phyloP scores from a whole-genome alignment of 768 basidiomycete genomes.

The Trametes elegans region DNA sequence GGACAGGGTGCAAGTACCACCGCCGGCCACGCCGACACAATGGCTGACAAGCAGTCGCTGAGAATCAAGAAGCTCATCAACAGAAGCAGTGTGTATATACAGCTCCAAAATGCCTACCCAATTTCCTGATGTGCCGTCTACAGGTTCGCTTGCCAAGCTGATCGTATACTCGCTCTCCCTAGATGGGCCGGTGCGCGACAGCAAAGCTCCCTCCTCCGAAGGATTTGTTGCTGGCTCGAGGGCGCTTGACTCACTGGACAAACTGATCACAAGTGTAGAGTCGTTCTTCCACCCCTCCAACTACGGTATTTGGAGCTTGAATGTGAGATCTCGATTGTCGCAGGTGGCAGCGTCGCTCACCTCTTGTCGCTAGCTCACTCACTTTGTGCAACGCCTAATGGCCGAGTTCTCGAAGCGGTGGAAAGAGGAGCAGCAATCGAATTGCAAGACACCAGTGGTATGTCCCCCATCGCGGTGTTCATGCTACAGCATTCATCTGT shows the following conservation, averaged over 20 bases:
- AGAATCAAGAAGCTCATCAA: constrained; percentile 71
- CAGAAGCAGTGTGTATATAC: constrained; percentile 50
- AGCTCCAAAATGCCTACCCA: neutral
- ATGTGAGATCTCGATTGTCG: constrained; percentile 38
- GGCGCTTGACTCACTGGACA: constrained; percentile 84
- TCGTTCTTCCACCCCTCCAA: constrained; percentile 96
- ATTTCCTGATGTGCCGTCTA: neutral
- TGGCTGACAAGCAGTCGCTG: constrained; percentile 52
- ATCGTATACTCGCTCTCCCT: constrained; percentile 88
- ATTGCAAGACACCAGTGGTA: constrained; percentile 80
- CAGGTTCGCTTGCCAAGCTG: constrained; percentile 78
- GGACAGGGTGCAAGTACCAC: constrained; percentile 61
- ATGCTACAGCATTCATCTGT: neutral
- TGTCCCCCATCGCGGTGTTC: constrained; percentile 22
- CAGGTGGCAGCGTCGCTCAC: neutral
- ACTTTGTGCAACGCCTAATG: constrained; percentile 69
- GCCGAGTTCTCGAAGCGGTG: constrained; percentile 78
- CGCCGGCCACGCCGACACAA: constrained; percentile 64
- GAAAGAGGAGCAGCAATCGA: constrained; percentile 71
- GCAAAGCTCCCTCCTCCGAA: constrained; percentile 19
- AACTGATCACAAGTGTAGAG: constrained; percentile 88
- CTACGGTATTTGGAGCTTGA: constrained; percentile 76
- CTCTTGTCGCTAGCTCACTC: constrained; percentile 45
- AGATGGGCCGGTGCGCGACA: constrained; percentile 63
- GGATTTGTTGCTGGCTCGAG: constrained; percentile 76